Base-by-base conservation (phyloP, 371 early-diverging fungal species). In the Actinomortierella ambigua region DNA sequence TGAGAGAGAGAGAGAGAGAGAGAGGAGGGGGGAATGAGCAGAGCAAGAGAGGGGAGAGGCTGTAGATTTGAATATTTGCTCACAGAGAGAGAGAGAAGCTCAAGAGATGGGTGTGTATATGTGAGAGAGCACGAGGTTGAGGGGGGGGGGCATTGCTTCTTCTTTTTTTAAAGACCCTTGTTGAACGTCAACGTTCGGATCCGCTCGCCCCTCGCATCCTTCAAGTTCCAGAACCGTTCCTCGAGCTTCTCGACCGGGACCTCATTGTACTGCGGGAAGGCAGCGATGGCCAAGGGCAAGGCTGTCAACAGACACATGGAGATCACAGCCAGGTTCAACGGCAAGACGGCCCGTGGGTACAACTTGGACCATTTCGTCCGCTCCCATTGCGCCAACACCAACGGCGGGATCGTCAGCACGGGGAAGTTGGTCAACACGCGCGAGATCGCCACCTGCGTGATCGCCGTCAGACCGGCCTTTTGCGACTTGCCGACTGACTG, bases 271-370 rank as follows among this genome's bases (percentile, higher is more conserved):
- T 93, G 93, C n/a, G 93, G 94, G 77, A 90, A 93, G 3, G 91
- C 77, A 3, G 92, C 94, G 57, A 93, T 89, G 0, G 94, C 92
- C 51, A 86, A 81, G 0, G 94, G 94, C 34, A 93, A 66, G 1
- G 93, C 92, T 6, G 86, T 88, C 82, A 90, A 79, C 57, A 92
- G 76, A 18, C 86, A 88, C 15, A 84, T 61, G 1, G 89, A 82
- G 52, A 93, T 59, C 49, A 77, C 77, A 71, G 87, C 84, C 51
- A 91, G 77, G 59, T 90, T 90, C 51, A 90, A 49, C 8, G 93
- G 91, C 15, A 81, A 28, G 15, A 79, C 54, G 6, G 83, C 64
- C 15, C 81, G 65, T 8, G 91, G 90, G 57, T 83, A 73, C n/a
- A 68, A 55, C 51, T 81, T 75, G 39, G 90, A 51, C 63, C 79